Evolutionary conservation across 2,329 filamentous ascomycete genomes (phyloP).

Genomic region (Cadophora luteo-olivacea): DNA sequence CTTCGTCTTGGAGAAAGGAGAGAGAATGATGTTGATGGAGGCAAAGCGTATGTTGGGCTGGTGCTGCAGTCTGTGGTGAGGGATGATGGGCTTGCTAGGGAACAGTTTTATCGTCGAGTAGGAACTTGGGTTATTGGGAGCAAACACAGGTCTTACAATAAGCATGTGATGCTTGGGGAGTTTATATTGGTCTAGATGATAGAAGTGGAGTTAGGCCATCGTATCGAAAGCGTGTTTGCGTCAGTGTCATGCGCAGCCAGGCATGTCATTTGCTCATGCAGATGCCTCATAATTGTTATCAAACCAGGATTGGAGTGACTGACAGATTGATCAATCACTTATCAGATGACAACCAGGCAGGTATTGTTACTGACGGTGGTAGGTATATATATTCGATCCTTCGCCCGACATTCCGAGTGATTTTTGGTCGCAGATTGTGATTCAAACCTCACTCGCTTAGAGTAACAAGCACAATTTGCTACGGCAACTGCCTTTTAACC

Average conservation of each 20-base stretch:
- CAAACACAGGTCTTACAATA: not conserved
- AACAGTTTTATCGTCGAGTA: not conserved
- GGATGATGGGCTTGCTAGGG: not conserved
- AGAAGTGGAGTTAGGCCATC: not conserved
- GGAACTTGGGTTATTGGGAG: not conserved
- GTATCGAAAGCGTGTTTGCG: not conserved
- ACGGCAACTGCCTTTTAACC: too few species aligned
- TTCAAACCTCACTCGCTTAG: too few species aligned
- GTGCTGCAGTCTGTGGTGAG: constrained; percentile 4
- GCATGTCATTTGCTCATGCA: not conserved
- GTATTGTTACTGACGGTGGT: too few species aligned
- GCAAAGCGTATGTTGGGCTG: not conserved
- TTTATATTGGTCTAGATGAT: not conserved
- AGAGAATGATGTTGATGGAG: not conserved
- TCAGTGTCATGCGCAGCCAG: not conserved
- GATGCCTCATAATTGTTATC: too few species aligned
- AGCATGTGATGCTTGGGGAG: not conserved
- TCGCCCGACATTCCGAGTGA: too few species aligned
- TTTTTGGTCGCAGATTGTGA: too few species aligned
- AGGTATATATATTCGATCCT: too few species aligned
- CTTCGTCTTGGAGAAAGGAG: not conserved
- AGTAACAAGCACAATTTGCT: too few species aligned
- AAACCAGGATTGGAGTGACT: too few species aligned
- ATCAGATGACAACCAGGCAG: too few species aligned
- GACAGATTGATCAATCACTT: too few species aligned